These are phyloP conservation scores for Rhodotorula graminis DNA, from an alignment of 768 basidiomycete genomes.

Conservation along the genomic window DNA sequence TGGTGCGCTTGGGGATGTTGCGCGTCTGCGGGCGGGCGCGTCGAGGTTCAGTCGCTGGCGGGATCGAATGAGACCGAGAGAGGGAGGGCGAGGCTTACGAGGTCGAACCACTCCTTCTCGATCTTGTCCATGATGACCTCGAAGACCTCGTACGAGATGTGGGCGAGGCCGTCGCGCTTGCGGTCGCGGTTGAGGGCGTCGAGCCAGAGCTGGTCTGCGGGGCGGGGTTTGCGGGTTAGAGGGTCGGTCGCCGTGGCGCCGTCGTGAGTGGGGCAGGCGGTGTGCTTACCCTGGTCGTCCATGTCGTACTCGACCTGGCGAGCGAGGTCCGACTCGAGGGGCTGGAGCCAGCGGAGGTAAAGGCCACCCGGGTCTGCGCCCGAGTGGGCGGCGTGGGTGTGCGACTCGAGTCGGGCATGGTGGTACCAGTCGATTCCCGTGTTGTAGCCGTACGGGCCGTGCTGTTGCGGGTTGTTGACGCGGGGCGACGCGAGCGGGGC, in stretches of 20 bases:
- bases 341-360: conserved; percentile 50
- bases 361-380: background rate
- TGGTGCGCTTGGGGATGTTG: conserved; percentile 80
- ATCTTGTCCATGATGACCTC: conserved; percentile 95
- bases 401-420: background rate
- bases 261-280: no score
- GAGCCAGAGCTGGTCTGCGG: conserved; percentile 87
- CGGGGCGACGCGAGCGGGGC: background rate
- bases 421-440: background rate
- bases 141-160: conserved; percentile 75
- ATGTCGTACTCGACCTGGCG: conserved; percentile 98
- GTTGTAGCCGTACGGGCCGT: conserved; percentile 23
- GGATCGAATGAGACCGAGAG: background rate
- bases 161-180: conserved; percentile 62
- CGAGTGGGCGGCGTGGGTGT: no score
- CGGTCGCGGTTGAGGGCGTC: conserved; percentile 76
- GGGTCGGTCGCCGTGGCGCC: no score
- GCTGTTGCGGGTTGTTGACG: conserved; percentile 4
- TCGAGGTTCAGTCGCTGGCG: no score
- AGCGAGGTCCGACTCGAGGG: conserved; percentile 83
- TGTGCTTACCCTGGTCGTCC: conserved; percentile 82
- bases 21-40: conserved; percentile 64
- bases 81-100: conserved; percentile 55
- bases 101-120: conserved; percentile 98
- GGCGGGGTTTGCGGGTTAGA: background rate